Base-by-base conservation (phyloP, 768 basidiomycete species). In the Paxillus rubicundulus region DNA sequence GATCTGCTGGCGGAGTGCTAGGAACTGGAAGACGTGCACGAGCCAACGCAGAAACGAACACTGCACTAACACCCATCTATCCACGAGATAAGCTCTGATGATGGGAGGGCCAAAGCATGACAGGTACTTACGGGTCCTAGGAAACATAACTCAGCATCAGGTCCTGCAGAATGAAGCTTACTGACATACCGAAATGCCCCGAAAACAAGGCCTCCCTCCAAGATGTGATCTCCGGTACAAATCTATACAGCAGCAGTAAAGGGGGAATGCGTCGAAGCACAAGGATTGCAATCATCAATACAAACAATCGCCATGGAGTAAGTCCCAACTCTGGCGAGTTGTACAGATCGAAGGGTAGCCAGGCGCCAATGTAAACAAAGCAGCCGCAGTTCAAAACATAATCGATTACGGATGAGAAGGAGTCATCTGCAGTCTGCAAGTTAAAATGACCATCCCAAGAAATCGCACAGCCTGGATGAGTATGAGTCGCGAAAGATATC, bases 391-490 rank as follows among this genome's bases (percentile, higher is more conserved):
- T 91, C 49, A 91, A 75, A 21, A 97, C 76, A 55, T 97, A 81
- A 67, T 98, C 91, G 56, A 98, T 85, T 38, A 97, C 89, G 21
- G 92, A 86, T 2, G 92, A 87, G 66, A 99, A 98, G 10, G 83
- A 76, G 52, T 93, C 90, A 56, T 88, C 84, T 69, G 95, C 89
- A 0, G 82, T 91, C 53, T 91, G 85, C 17, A 72, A 71, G 60
- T 89, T 87, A 72, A 89, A 89, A 58, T 90, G 77, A 3, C 84
- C 89, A 68, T 96, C 93, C 92, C 91, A 95, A 7, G 91, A 91
- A 57, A 98, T 87, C 2, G 95, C 91, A 47, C 79, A 84, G 3
- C 95, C 95, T 85, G 70, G 66, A 40, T 65, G 67, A 33, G 47
- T 6, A 32, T 53, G 32, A 51, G 52, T 44, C 47, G 14, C n/a